A percentile compares a stretch with the other conserved stretches of the same genome.
Conservation (phyloP, 768 basidiomycete genomes). For the Lentinus brumalis region DNA sequence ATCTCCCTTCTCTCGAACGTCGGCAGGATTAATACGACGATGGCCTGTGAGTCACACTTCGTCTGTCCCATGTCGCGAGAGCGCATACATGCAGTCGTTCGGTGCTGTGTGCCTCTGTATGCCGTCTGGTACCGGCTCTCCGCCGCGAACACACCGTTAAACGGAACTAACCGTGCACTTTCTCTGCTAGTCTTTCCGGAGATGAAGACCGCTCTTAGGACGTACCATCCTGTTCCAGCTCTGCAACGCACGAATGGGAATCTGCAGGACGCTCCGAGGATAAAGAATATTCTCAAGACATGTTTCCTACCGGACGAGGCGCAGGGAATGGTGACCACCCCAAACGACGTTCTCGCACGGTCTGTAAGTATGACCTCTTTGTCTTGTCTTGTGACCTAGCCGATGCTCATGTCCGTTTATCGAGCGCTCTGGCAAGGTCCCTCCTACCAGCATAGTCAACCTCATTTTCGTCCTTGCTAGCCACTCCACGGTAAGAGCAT, state of each 20-base stretch:
- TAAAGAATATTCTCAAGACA: slow-evolving; percentile 74
- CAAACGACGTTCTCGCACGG: slow-evolving; percentile 56
- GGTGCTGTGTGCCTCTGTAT: neutral
- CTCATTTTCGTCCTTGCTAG: slow-evolving; percentile 69
- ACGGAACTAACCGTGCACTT: neutral
- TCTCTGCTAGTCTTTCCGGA: slow-evolving; percentile 65
- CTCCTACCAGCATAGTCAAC: slow-evolving; percentile 73
- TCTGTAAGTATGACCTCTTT: slow-evolving; percentile 42
- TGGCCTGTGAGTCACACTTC: slow-evolving; percentile 64
- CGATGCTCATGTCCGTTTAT: slow-evolving; percentile 7
- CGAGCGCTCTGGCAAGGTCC: slow-evolving; percentile 46
- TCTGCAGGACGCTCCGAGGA: slow-evolving; percentile 76
- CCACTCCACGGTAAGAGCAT: slow-evolving; percentile 43
- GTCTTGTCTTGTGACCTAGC: neutral
- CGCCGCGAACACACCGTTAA: neutral
- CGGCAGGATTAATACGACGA: slow-evolving; percentile 80
- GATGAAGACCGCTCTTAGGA: slow-evolving; percentile 75
- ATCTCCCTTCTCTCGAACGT: slow-evolving; percentile 74
- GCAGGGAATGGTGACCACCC: slow-evolving; percentile 49
- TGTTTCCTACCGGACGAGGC: slow-evolving; percentile 51
- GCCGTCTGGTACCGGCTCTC: neutral
- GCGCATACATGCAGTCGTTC: neutral
- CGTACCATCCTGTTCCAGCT: slow-evolving; percentile 77
- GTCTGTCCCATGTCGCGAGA: neutral
- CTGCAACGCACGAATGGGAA: slow-evolving; percentile 70